Conservation (phyloP, 2,329 filamentous ascomycete species). For the Beauveria sp. region DNA sequence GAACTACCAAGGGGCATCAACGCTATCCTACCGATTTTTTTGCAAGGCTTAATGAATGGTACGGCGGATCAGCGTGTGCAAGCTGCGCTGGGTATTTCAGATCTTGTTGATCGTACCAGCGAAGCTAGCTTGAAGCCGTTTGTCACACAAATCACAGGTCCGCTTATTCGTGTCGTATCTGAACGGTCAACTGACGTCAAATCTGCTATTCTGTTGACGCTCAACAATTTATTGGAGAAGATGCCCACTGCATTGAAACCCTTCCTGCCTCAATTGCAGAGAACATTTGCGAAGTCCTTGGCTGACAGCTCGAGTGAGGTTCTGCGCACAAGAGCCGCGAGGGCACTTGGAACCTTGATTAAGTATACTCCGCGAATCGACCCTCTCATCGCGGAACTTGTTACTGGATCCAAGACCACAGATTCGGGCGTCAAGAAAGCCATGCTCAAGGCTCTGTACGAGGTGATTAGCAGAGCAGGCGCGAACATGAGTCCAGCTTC, state of each 20-base stretch:
- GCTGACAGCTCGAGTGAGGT: slow-evolving; percentile 89
- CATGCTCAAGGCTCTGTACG: slow-evolving; percentile 94
- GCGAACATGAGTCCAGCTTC: slow-evolving; percentile 91
- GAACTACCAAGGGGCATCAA: slow-evolving; percentile 93
- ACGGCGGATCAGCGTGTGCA: slow-evolving; percentile 86
- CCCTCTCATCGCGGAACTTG: slow-evolving; percentile 83
- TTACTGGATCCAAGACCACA: slow-evolving; percentile 84
- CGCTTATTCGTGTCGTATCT: slow-evolving; percentile 93
- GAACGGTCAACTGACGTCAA: slow-evolving; percentile 95
- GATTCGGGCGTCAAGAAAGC: slow-evolving; percentile 84
- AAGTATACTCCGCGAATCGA: slow-evolving; percentile 93
- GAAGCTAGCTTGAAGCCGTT: slow-evolving; percentile 84
- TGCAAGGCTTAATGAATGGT: slow-evolving; percentile 97
- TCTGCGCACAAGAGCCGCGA: slow-evolving; percentile 79
- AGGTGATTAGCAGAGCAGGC: slow-evolving; percentile 92
- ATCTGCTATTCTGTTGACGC: slow-evolving; percentile 82
- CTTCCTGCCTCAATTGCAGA: slow-evolving; percentile 91
- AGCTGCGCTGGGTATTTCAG: slow-evolving; percentile 86
- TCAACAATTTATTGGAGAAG: slow-evolving; percentile 94
- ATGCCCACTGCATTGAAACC: slow-evolving; percentile 93
- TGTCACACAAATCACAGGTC: slow-evolving; percentile 95
- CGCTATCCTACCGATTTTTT: slow-evolving; percentile 89
- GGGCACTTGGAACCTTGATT: slow-evolving; percentile 89
- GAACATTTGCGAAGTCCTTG: slow-evolving; percentile 92
- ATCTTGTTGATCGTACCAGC: slow-evolving; percentile 89